These are phyloP conservation scores for Globisporangium lucens DNA, from an alignment of 352 stramenopile species.

Conservation along the genomic window DNA sequence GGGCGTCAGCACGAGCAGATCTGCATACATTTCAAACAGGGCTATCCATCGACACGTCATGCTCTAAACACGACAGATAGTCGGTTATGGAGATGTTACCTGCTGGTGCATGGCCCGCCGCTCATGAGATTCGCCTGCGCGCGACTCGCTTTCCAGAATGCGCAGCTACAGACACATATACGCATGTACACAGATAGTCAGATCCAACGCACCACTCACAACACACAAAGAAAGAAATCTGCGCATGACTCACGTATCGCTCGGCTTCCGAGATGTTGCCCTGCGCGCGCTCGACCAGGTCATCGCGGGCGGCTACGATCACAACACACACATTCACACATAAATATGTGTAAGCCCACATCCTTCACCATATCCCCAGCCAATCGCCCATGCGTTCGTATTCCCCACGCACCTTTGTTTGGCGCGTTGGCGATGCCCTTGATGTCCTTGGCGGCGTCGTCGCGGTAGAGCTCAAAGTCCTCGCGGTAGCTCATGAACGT, in stretches of 20 bases:
- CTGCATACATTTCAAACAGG: no score
- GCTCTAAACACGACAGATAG: no score
- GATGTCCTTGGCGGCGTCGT: slow-evolving; percentile 73
- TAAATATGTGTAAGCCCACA: not conserved
- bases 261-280: slow-evolving; percentile 75
- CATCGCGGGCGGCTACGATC: slow-evolving; percentile 35
- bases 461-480: slow-evolving; percentile 82
- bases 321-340: not conserved
- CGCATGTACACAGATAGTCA: not conserved
- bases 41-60: not conserved
- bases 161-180: slow-evolving; percentile 30
- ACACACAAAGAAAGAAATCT: not conserved
- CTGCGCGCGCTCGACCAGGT: slow-evolving; percentile 51
- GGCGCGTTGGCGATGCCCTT: slow-evolving; percentile 50
- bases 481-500: slow-evolving; percentile 78
- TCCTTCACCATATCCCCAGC: no score
- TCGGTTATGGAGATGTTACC: slow-evolving; percentile 11
- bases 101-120: slow-evolving; percentile 82
- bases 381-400: not conserved
- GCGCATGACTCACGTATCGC: slow-evolving; percentile 45
- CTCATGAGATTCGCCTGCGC: slow-evolving; percentile 73
- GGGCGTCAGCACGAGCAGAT: not conserved
- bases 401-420: slow-evolving; percentile 15
- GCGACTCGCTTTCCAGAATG: slow-evolving; percentile 82
- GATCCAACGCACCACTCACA: not conserved